These are phyloP conservation scores for Trypanosoma caninum DNA, from an alignment of 208 protist genomes.

Conservation along the genomic window DNA sequence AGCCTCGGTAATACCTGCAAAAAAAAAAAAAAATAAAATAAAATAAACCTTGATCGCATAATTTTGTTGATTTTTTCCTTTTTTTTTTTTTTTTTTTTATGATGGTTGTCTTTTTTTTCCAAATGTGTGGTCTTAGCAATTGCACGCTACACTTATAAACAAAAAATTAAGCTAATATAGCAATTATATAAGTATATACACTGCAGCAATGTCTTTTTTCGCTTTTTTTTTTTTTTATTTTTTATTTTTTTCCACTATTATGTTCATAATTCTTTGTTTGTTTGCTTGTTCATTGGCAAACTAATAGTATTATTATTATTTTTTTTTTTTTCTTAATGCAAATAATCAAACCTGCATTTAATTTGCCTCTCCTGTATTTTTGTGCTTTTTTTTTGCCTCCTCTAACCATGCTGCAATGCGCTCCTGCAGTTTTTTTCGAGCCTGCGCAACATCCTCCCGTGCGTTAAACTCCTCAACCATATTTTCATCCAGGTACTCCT, in stretches of 20 bases:
- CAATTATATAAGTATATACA: too few species aligned
- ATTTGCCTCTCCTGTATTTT: conserved; percentile 5
- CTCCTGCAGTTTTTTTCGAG: conserved; percentile 44
- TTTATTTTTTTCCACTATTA: conserved; percentile 17
- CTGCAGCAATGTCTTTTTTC: too few species aligned
- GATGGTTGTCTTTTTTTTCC: not conserved
- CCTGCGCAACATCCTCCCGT: conserved; percentile 53
- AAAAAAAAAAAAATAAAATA: not conserved
- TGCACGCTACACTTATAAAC: not conserved
- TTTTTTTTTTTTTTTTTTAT: not conserved
- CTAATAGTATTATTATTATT: too few species aligned
- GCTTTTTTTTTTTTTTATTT: not conserved
- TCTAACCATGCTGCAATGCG: conserved; percentile 61
- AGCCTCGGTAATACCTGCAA: too few species aligned
- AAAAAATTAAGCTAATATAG: too few species aligned
- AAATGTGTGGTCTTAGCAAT: not conserved
- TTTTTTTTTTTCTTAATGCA: too few species aligned
- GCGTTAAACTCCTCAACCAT: conserved; percentile 80
- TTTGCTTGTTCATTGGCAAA: too few species aligned
- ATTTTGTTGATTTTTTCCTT: not conserved
- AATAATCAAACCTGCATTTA: not conserved
- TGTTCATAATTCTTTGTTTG: too few species aligned
- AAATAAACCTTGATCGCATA: not conserved
- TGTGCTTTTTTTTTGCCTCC: conserved; percentile 21
- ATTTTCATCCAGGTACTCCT: conserved; percentile 84